Base-by-base conservation (phyloP, 345 rosid genomes). In the Populus nigra region DNA sequence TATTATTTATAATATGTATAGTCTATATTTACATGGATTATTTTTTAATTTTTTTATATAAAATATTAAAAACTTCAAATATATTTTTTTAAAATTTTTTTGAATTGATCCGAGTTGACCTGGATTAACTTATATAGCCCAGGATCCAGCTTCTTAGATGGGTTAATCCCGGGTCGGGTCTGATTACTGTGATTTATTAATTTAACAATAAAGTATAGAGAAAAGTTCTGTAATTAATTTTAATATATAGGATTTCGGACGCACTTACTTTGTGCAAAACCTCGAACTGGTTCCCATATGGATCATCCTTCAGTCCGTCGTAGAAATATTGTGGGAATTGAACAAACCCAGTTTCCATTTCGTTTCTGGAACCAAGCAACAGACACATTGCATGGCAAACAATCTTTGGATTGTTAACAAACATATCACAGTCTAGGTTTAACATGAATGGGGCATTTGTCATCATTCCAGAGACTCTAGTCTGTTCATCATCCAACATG, bases 361-460 rank as follows among this genome's bases (percentile, higher is more conserved):
- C 83, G 0, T 67, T 70, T 8, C 49, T 23, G 5, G 86, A 68
- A 0, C 77, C 81, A 0, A 90, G 73, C 29, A 90, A 80, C 13
- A 85, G 65, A 72, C 93, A 92, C 85, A 87, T 83, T 22, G 96
- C 91, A 47, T 84, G 88, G 16, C 71, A 68, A 71, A 89, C 69
- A 63, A 87, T 81, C 15, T 86, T 71, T 4, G 94, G 87, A 77
- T 90, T 88, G 74, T 90, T 87, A 1, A 25, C 91, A 66, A 67
- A 91, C 92, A 89, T 91, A 69, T 92, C 96, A 25, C 96, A 94
- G 73, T 94, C 97, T 23, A 94, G 88, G 76, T 92, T 94, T 61
- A 92, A 74, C 88, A 92, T 89, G 86, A 83, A 84, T 0, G 96
- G 92, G 3, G 98, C 92, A 71, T 92, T 92, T 12, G 92, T 90